phyloP scores from a whole-genome alignment of 2,329 filamentous ascomycete species.

The Endoconidiophora polonica region DNA sequence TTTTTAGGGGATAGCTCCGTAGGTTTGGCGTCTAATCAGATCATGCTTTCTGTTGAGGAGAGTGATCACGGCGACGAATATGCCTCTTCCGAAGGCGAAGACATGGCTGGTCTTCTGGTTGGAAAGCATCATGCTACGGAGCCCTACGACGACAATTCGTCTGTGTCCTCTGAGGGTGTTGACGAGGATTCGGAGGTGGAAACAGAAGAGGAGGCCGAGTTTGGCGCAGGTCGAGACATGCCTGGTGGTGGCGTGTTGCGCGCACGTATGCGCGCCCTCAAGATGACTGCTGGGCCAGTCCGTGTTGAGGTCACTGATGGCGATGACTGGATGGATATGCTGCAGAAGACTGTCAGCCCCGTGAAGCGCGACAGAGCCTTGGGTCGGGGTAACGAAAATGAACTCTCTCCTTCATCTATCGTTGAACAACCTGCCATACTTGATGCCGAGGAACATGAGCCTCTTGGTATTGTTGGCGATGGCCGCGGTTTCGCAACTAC shows the following conservation, averaged over 20 bases:
- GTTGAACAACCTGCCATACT: constrained; percentile 12
- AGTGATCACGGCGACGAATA: constrained; percentile 56
- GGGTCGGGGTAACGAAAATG: constrained; percentile 33
- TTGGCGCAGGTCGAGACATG: constrained; percentile 25
- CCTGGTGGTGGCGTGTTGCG: constrained; percentile 43
- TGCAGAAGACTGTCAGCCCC: constrained; percentile 86
- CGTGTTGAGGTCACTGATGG: constrained; percentile 47
- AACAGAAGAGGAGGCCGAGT: constrained; percentile 23
- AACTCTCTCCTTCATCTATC: constrained; percentile 21
- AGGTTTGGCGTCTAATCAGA: constrained; percentile 53
- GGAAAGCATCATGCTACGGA: constrained; percentile 61
- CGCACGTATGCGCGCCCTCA: constrained; percentile 46
- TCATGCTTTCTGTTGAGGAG: constrained; percentile 44
- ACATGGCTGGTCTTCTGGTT: constrained; percentile 64
- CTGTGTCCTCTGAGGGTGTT: constrained; percentile 8
- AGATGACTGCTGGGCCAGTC: constrained; percentile 39
- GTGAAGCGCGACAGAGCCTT: constrained; percentile 79
- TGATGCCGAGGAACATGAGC: constrained; percentile 8
- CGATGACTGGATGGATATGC: constrained; percentile 84
- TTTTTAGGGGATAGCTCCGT: constrained; percentile 89
- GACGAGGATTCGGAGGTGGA: constrained; percentile 13
- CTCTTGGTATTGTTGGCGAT: constrained; percentile 22
- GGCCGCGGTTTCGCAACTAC: constrained; percentile 63
- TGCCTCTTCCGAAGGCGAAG: constrained; percentile 53
- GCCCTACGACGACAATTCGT: constrained; percentile 28